Evolutionary conservation across 208 protist genomes (phyloP).

Genomic region (Crithidia acanthocephali): DNA sequence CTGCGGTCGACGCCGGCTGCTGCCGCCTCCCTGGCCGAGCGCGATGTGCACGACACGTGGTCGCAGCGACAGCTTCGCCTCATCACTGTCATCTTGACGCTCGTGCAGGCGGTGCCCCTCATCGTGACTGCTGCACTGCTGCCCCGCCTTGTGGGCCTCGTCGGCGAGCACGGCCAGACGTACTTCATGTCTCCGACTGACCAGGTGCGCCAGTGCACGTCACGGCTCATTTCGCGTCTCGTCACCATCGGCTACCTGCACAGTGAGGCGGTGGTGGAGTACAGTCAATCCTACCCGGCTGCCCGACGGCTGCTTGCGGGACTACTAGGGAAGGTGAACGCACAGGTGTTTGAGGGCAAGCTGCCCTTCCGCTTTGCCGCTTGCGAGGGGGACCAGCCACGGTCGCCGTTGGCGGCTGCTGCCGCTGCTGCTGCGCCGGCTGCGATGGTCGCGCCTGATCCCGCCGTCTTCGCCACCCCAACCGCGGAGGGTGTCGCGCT

Average conservation of each 20-base stretch:
- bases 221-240: slow-evolving; percentile 18
- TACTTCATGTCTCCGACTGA: slow-evolving; percentile 34
- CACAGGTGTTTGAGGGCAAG: slow-evolving; percentile 14
- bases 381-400: neutral
- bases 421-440: neutral
- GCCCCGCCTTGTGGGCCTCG: slow-evolving; percentile 28
- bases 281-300: slow-evolving; percentile 13
- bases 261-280: slow-evolving; percentile 15
- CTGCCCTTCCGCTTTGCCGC: slow-evolving; percentile 9
- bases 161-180: slow-evolving; percentile 20
- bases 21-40: neutral
- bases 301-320: slow-evolving; percentile 9
- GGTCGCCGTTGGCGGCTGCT: neutral
- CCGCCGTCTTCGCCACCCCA: neutral
- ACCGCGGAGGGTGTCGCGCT: slow-evolving; percentile 22
- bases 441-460: too few relatives aligned
- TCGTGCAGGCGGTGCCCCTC: slow-evolving; percentile 6
- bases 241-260: slow-evolving; percentile 26
- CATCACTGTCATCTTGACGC: slow-evolving; percentile 8
- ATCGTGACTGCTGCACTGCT: slow-evolving; percentile 9
- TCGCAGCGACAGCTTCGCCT: slow-evolving; percentile 31
- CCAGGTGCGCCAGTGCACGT: slow-evolving; percentile 23
- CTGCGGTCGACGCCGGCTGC: too few relatives aligned
- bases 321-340: slow-evolving; percentile 17
- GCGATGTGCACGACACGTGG: slow-evolving; percentile 21